Conservation (phyloP, 139 green algal genomes). For the Medakamo hakoo region DNA sequence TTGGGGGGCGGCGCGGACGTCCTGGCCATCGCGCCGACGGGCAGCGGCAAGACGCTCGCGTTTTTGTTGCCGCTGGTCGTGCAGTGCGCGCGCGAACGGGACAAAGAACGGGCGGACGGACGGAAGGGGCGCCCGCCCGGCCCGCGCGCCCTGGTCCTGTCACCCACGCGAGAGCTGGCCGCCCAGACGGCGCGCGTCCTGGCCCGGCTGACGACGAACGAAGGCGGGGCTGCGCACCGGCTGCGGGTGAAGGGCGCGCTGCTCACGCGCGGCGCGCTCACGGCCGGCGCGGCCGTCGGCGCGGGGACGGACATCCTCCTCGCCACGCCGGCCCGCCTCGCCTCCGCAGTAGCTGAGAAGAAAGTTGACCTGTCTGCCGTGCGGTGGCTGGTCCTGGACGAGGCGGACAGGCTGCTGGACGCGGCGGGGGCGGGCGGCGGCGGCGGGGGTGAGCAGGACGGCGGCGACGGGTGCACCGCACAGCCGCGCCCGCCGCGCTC, state of each 20-base stretch:
- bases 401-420: slow-evolving; percentile 94
- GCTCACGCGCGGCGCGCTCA: slow-evolving; percentile 24
- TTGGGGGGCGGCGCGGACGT: slow-evolving; percentile 49
- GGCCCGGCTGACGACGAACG: slow-evolving; percentile 48
- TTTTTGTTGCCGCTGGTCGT: slow-evolving; percentile 74
- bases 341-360: slow-evolving; percentile 27
- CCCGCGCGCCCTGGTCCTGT: slow-evolving; percentile 45
- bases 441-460: too few relatives aligned
- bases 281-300: too few relatives aligned
- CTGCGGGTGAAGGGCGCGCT: slow-evolving; percentile 43
- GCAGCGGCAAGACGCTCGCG: slow-evolving; percentile 79
- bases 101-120: background rate
- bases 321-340: slow-evolving; percentile 67
- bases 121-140: slow-evolving; percentile 2
- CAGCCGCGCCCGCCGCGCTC: background rate
- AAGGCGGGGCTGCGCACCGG: too few relatives aligned
- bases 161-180: slow-evolving; percentile 78
- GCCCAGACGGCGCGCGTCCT: slow-evolving; percentile 57
- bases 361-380: slow-evolving; percentile 11
- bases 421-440: slow-evolving; percentile 72
- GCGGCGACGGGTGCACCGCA: slow-evolving; percentile 34
- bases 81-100: slow-evolving; percentile 3
- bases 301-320: slow-evolving; percentile 66
- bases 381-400: slow-evolving; percentile 72
- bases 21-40: slow-evolving; percentile 76